Conservation (phyloP, 345 rosid genomes). For the Eucalyptus camaldulensis region DNA sequence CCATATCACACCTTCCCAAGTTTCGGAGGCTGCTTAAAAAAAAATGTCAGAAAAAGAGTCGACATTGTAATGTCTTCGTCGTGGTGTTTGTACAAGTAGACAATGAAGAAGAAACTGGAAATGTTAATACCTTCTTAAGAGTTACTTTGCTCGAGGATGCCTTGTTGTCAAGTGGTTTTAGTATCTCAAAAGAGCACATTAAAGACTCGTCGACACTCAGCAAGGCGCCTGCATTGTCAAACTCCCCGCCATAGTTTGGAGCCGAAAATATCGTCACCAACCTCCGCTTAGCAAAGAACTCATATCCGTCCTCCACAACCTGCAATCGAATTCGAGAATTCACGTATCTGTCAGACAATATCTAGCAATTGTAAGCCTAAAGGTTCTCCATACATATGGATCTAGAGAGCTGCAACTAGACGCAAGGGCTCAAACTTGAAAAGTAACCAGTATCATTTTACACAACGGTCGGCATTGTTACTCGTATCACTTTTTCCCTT, state of each 20-base stretch:
- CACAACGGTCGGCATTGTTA: not conserved
- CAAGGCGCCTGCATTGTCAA: constrained; percentile 91
- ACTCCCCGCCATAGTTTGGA: constrained; percentile 98
- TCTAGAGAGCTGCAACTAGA: not conserved
- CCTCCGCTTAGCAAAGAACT: constrained; percentile 79
- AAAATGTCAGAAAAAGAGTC: not conserved
- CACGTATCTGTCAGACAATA: not conserved
- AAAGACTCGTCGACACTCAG: constrained; percentile 70
- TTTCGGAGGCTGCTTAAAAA: constrained; percentile 30
- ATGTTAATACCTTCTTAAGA: constrained; percentile 59
- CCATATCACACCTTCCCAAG: constrained; percentile 12
- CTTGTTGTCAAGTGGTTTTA: constrained; percentile 42
- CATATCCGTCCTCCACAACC: constrained; percentile 99
- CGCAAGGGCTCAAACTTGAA: not conserved
- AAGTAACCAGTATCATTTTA: not conserved
- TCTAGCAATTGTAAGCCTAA: not conserved
- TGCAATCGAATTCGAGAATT: constrained; percentile 12
- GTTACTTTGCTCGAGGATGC: constrained; percentile 23
- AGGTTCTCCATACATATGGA: not conserved
- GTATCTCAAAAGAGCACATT: constrained; percentile 86
- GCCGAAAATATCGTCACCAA: constrained; percentile 95
- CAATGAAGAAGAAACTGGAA: not conserved
- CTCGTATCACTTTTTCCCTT: not conserved
- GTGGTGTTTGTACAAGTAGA: not conserved
- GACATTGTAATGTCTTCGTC: not conserved